phyloP scores from a whole-genome alignment of 495 filamentous ascomycete species.

The Glutinoglossum americanum region DNA sequence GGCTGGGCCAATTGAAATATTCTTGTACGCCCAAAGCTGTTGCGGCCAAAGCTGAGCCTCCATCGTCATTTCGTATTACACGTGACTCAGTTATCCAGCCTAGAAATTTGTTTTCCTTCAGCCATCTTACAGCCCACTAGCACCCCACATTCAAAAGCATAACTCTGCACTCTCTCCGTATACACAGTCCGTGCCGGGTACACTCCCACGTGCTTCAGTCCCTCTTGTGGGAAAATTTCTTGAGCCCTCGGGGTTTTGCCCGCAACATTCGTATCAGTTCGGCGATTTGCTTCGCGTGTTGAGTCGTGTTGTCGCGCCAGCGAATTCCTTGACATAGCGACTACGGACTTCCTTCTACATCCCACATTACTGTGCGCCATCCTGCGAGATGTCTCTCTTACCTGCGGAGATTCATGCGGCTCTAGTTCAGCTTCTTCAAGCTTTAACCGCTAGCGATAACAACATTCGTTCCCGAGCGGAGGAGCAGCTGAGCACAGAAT shows the following conservation, averaged over 20 bases:
- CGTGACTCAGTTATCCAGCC: background rate
- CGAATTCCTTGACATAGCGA: background rate
- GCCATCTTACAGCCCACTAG: background rate
- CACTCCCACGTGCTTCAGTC: background rate
- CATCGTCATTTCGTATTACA: background rate
- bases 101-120: background rate
- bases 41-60: background rate
- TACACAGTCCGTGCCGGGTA: background rate
- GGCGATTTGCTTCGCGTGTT: background rate
- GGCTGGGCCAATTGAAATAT: too few relatives aligned
- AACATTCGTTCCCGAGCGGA: conserved; percentile 62
- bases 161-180: background rate
- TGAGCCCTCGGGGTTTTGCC: background rate
- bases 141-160: background rate
- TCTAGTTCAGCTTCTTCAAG: conserved; percentile 67
- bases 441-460: conserved; percentile 81
- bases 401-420: conserved; percentile 60
- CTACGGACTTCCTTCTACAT: background rate
- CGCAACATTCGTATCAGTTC: background rate
- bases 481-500: conserved; percentile 71
- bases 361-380: background rate
- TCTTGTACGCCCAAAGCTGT: too few relatives aligned
- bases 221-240: background rate
- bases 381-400: conserved; percentile 53
- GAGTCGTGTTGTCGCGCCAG: background rate